phyloP scores from a whole-genome alignment of 2,329 filamentous ascomycete genomes.

The Curvularia verruculosa region DNA sequence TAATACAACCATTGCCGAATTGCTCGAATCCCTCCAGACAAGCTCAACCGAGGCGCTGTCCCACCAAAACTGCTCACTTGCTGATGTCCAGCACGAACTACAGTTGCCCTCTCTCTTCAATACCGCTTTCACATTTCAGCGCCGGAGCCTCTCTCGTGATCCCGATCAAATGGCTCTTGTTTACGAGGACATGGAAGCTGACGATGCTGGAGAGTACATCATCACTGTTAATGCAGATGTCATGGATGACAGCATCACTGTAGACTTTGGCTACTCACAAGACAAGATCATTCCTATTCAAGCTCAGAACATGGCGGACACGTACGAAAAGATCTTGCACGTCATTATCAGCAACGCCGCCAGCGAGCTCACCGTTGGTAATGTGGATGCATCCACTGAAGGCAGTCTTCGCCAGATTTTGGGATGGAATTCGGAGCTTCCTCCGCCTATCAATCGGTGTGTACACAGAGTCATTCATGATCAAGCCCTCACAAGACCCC shows the following conservation, averaged over 20 bases:
- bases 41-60: slow-evolving; percentile 56
- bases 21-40: slow-evolving; percentile 53
- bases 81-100: slow-evolving; percentile 47
- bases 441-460: slow-evolving; percentile 32
- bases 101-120: slow-evolving; percentile 46
- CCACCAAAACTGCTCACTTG: slow-evolving; percentile 57
- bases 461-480: slow-evolving; percentile 41
- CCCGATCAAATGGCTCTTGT: slow-evolving; percentile 34
- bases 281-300: slow-evolving; percentile 36
- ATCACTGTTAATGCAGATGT: slow-evolving; percentile 46
- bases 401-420: slow-evolving; percentile 33
- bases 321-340: slow-evolving; percentile 37
- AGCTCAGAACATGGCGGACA: slow-evolving; percentile 39
- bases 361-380: slow-evolving; percentile 29
- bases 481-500: slow-evolving; percentile 38
- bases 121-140: slow-evolving; percentile 47
- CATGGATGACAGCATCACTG: slow-evolving; percentile 33
- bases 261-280: slow-evolving; percentile 44
- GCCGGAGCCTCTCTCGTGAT: slow-evolving; percentile 33
- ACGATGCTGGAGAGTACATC: slow-evolving; percentile 46
- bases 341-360: slow-evolving; percentile 25
- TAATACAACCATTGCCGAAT: slow-evolving; percentile 46
- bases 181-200: slow-evolving; percentile 44
- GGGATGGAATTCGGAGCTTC: slow-evolving; percentile 39
- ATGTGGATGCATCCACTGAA: slow-evolving; percentile 32